A percentile compares a stretch with the other conserved stretches of the same genome.
These are phyloP conservation scores for Alternaria brassicae DNA, from an alignment of 2,329 filamentous ascomycete species.

Conservation along the genomic window DNA sequence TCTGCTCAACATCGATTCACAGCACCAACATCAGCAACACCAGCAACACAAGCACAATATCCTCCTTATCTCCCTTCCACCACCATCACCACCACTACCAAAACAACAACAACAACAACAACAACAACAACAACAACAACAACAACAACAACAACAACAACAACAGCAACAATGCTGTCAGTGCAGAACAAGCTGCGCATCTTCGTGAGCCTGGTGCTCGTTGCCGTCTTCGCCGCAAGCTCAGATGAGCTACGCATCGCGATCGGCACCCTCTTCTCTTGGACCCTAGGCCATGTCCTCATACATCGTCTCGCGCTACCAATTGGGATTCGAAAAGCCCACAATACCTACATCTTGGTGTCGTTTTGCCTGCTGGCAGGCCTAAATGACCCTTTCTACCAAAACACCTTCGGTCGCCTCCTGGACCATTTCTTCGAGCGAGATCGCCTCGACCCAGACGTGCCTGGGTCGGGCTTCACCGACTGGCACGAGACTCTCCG, in stretches of 20 bases:
- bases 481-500: slow-evolving; percentile 12
- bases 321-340: background rate
- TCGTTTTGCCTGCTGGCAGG: slow-evolving; percentile 18
- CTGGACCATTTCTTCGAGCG: slow-evolving; percentile 13
- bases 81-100: background rate
- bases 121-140: background rate
- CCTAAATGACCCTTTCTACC: slow-evolving; percentile 17
- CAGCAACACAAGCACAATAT: background rate
- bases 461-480: slow-evolving; percentile 19
- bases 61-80: background rate
- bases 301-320: slow-evolving; percentile 1
- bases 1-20: background rate
- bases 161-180: slow-evolving; percentile 15
- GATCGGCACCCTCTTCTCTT: slow-evolving; percentile 7
- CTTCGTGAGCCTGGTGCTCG: slow-evolving; percentile 15
- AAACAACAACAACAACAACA: slow-evolving; percentile 5
- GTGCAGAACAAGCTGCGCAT: slow-evolving; percentile 2
- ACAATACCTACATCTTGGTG: slow-evolving; percentile 9
- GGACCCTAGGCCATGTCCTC: slow-evolving; percentile 16
- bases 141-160: background rate
- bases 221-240: slow-evolving; percentile 5
- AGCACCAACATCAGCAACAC: background rate
- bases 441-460: slow-evolving; percentile 3
- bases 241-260: slow-evolving; percentile 15
- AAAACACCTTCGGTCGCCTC: slow-evolving; percentile 13